Percentiles rank a stretch among this genome's conserved stretches.
Conservation (phyloP, 2,329 filamentous ascomycete species). For the Biscogniauxia marginata region DNA sequence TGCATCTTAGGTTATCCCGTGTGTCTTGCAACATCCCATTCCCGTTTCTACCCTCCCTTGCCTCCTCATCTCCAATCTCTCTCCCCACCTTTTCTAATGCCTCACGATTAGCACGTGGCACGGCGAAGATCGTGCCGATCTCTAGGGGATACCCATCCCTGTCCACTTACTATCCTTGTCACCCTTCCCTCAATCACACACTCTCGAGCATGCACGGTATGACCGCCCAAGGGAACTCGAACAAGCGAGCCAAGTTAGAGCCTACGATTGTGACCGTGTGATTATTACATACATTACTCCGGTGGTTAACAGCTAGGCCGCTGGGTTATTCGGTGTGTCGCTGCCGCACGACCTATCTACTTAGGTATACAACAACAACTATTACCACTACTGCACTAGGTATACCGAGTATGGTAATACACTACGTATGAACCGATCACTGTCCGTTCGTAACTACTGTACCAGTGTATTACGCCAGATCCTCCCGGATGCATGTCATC, state of each 20-base stretch:
- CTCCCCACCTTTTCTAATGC: slow-evolving; percentile 13
- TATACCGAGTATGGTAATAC: too few relatives aligned
- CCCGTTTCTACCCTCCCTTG: not conserved
- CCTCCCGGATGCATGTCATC: not conserved
- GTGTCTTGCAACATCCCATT: too few relatives aligned
- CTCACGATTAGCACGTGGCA: slow-evolving; percentile 18
- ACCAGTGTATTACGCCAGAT: too few relatives aligned
- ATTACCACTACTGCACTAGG: too few relatives aligned
- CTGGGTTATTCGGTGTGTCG: not conserved
- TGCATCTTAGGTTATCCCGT: too few relatives aligned
- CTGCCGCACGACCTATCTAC: not conserved
- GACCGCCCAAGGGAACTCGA: not conserved
- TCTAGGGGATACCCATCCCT: not conserved
- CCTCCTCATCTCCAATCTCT: slow-evolving; percentile 5
- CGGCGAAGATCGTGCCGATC: slow-evolving; percentile 16
- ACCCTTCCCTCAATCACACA: not conserved
- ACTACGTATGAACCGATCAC: not conserved
- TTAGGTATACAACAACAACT: too few relatives aligned
- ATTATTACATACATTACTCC: not conserved
- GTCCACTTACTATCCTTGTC: not conserved
- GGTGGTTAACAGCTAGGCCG: not conserved
- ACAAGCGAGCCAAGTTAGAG: too few relatives aligned
- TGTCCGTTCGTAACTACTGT: not conserved
- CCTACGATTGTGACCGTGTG: not conserved
- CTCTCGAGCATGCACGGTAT: not conserved